Conservation (phyloP, 176 grass and related monocot species). For the Urochloa ruziziensis region DNA sequence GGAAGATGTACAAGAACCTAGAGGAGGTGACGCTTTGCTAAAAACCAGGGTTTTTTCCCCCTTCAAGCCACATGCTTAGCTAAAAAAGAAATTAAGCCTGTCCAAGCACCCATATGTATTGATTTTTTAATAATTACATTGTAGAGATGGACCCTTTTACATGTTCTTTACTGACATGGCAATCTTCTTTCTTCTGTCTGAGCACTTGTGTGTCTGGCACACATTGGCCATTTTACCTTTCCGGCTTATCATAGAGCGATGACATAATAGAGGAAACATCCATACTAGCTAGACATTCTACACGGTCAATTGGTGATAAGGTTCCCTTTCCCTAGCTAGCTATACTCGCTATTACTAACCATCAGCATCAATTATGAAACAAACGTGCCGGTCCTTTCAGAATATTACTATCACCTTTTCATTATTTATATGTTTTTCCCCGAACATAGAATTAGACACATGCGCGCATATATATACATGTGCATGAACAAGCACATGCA, state of each 20-base stretch:
- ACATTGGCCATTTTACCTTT: background rate
- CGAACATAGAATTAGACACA: background rate
- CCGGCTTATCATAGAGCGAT: no score
- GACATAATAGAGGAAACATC: background rate
- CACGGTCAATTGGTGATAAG: background rate
- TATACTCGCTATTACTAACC: background rate
- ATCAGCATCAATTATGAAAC: background rate
- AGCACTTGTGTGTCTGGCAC: background rate
- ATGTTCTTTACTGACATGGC: no score
- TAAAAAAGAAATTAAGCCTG: no score
- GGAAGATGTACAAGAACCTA: no score
- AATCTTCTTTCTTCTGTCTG: background rate
- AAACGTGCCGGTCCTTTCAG: background rate
- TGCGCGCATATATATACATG: background rate
- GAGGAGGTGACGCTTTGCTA: no score
- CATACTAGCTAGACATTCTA: background rate
- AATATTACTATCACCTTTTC: background rate
- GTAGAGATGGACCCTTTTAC: no score
- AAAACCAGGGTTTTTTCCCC: no score
- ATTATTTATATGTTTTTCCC: background rate
- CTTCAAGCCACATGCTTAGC: no score
- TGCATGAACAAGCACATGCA: no score
- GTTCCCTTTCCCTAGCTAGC: background rate
- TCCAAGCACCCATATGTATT: no score
- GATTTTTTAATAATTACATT: no score